These are phyloP conservation scores for Linaria vulgaris DNA, from an alignment of 257 asterid genomes.

Conservation along the genomic window DNA sequence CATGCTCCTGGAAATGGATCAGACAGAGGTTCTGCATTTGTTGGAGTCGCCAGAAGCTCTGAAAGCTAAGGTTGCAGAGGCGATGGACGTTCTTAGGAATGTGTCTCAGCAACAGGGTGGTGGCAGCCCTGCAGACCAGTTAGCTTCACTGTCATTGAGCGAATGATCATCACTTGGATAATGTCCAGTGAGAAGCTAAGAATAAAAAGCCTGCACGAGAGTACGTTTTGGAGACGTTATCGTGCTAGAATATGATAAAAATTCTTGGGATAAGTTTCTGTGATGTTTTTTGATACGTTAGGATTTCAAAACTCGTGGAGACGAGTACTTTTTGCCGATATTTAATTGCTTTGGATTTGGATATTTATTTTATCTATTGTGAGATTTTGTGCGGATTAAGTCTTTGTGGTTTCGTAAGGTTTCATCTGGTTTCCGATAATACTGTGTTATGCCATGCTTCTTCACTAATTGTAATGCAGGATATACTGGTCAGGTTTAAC, in stretches of 20 bases:
- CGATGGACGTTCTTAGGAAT: slow-evolving; percentile 81
- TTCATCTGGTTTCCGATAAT: too few species aligned
- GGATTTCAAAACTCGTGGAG: not conserved
- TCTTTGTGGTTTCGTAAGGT: too few species aligned
- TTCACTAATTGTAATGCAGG: too few species aligned
- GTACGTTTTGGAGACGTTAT: slow-evolving; percentile 1
- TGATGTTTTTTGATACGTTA: not conserved
- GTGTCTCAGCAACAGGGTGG: slow-evolving; percentile 65
- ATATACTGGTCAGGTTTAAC: too few species aligned
- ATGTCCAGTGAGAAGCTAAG: too few species aligned
- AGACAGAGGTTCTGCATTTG: slow-evolving; percentile 80
- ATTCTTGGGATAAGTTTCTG: not conserved
- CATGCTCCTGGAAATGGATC: slow-evolving; percentile 92
- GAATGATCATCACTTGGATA: slow-evolving; percentile 21
- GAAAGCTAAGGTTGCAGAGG: slow-evolving; percentile 86
- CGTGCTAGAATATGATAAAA: slow-evolving; percentile 1
- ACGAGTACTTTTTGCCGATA: too few species aligned
- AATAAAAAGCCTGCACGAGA: not conserved
- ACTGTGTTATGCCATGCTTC: too few species aligned
- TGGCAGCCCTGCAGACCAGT: slow-evolving; percentile 48
- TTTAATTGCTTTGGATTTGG: too few species aligned
- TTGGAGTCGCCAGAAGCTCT: slow-evolving; percentile 85
- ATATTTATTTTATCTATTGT: too few species aligned
- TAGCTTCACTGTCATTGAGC: slow-evolving; percentile 61
- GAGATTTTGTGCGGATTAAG: too few species aligned